Conservation (phyloP, 108 stramenopile genomes). For the Cyclotella choctawhatcheeana region DNA sequence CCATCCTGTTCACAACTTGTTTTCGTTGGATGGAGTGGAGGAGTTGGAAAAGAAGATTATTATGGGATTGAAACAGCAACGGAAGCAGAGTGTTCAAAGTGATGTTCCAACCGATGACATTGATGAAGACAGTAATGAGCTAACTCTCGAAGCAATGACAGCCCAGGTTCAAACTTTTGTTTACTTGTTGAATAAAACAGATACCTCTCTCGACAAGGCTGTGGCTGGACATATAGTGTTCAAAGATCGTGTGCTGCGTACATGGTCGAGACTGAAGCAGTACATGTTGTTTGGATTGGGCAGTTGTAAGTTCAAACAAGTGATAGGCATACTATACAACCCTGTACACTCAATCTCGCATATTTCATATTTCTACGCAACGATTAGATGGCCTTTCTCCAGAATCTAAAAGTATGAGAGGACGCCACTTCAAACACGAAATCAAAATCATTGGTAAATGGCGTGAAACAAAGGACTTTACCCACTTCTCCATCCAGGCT, state of each 20-base stretch:
- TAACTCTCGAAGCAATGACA: background rate
- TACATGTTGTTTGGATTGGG: conserved; percentile 16
- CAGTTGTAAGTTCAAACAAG: conserved; percentile 16
- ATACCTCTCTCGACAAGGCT: background rate
- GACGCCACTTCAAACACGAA: conserved; percentile 52
- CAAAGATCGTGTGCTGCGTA: conserved; percentile 3
- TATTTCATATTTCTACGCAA: no score
- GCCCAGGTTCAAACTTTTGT: conserved; percentile 13
- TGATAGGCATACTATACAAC: no score
- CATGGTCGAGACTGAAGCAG: conserved; percentile 11
- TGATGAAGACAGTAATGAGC: background rate
- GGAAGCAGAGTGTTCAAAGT: background rate
- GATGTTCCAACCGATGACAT: background rate
- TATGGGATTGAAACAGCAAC: conserved; percentile 12
- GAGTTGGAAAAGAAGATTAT: conserved; percentile 38
- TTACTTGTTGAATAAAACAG: conserved; percentile 20
- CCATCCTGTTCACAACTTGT: conserved; percentile 21
- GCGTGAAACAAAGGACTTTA: conserved; percentile 39
- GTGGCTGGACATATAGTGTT: background rate
- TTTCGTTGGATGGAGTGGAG: conserved; percentile 34
- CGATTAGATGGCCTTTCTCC: background rate
- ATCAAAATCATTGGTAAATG: conserved; percentile 47
- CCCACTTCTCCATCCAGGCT: conserved; percentile 6
- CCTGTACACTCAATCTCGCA: no score
- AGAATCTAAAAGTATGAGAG: conserved; percentile 22